A percentile compares a stretch with the other conserved stretches of the same genome.
phyloP scores from a whole-genome alignment of 2,329 filamentous ascomycete genomes.

The Ceratocystiopsis brevicomis region DNA sequence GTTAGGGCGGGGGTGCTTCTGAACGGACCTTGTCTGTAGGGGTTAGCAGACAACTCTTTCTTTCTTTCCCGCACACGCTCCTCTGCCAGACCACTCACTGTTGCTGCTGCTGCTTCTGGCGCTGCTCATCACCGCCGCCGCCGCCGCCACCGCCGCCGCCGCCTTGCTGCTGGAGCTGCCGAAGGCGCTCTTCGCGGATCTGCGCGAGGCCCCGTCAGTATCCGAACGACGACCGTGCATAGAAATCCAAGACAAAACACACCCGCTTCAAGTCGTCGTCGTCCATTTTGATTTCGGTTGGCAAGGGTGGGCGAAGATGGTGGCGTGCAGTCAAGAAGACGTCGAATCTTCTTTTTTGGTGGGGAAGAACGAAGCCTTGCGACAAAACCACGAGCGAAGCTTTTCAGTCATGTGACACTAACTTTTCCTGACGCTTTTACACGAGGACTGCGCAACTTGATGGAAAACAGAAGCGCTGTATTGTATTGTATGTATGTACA shows the following conservation, averaged over 20 bases:
- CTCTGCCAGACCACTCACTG: slow-evolving; percentile 13
- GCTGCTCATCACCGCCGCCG: slow-evolving; percentile 26
- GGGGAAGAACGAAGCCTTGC: too few relatives aligned
- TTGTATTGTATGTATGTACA: too few relatives aligned
- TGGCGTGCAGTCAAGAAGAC: too few relatives aligned
- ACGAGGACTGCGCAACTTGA: too few relatives aligned
- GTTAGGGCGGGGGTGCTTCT: too few relatives aligned
- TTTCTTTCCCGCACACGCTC: background rate
- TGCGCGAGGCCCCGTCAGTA: slow-evolving; percentile 17
- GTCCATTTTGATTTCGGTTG: slow-evolving; percentile 12
- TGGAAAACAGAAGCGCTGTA: too few relatives aligned
- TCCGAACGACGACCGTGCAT: too few relatives aligned
- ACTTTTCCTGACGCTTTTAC: too few relatives aligned
- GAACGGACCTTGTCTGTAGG: background rate
- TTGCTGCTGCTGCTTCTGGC: slow-evolving; percentile 39
- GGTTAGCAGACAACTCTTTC: background rate
- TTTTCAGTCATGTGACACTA: too few relatives aligned
- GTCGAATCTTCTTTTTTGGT: too few relatives aligned
- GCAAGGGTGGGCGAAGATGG: too few relatives aligned
- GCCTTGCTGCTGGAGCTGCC: slow-evolving; percentile 69
- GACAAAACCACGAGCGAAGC: too few relatives aligned
- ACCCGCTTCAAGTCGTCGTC: slow-evolving; percentile 22
- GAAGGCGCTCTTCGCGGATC: slow-evolving; percentile 82
- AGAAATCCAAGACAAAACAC: background rate
- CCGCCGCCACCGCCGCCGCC: slow-evolving; percentile 28